Evolutionary conservation across 345 rosid genomes (phyloP).

Genomic region (Alliaria petiolata): DNA sequence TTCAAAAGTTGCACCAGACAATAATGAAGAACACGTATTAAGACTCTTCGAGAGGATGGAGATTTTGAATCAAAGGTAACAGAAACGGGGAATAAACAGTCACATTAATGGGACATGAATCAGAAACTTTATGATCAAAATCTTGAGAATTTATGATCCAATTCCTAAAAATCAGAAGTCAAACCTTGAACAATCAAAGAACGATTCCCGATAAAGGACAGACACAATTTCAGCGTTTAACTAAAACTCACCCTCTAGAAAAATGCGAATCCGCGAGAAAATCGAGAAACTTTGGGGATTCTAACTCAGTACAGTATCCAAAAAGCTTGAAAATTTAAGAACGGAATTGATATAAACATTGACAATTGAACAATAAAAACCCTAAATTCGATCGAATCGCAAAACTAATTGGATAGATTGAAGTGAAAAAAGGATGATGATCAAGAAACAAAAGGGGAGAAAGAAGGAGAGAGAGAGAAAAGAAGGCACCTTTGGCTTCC

Average conservation of each 20-base stretch:
- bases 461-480: neutral
- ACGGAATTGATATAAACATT: neutral
- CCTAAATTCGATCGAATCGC: slow-evolving; percentile 12
- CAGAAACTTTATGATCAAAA: slow-evolving; percentile 15
- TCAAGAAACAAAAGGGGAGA: neutral
- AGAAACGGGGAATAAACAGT: neutral
- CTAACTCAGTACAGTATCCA: slow-evolving; percentile 4
- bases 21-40: neutral
- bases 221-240: neutral
- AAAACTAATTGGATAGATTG: neutral
- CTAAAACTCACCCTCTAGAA: neutral
- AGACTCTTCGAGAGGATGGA: neutral
- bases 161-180: neutral
- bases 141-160: neutral
- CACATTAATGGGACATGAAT: slow-evolving; percentile 17
- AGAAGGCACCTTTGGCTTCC: slow-evolving; percentile 24
- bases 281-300: slow-evolving; percentile 17
- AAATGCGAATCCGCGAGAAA: neutral
- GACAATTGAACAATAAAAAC: neutral
- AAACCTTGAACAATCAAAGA: neutral
- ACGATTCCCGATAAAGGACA: neutral
- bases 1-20: slow-evolving; percentile 25
- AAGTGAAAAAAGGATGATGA: slow-evolving; percentile 8
- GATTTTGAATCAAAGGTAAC: neutral
- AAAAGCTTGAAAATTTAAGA: slow-evolving; percentile 11